phyloP scores from a whole-genome alignment of 2,329 filamentous ascomycete genomes.

The Dactylonectria macrodidyma region DNA sequence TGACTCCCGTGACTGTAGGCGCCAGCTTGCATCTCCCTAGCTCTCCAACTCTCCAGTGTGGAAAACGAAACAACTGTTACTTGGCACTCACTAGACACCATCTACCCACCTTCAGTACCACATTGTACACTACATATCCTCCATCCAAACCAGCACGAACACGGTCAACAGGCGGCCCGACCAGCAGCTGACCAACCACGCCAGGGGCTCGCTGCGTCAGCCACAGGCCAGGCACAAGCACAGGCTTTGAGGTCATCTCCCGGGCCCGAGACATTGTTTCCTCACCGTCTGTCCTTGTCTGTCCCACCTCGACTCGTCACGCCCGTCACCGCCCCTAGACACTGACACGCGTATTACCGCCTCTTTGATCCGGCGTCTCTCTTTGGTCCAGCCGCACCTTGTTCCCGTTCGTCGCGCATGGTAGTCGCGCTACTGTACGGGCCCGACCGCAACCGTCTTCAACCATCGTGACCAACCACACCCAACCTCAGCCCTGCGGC shows the following conservation, averaged over 20 bases:
- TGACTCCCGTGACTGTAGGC: not conserved
- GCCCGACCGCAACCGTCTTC: slow-evolving; percentile 14
- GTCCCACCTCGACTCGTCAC: no score
- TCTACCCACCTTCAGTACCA: not conserved
- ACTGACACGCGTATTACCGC: not conserved
- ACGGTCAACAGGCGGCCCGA: not conserved
- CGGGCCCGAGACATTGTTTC: slow-evolving; percentile 19
- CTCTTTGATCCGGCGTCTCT: no score
- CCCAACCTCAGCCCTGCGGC: slow-evolving; percentile 27
- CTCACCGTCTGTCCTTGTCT: slow-evolving; percentile 1
- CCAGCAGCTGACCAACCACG: not conserved
- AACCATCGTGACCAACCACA: slow-evolving; percentile 19
- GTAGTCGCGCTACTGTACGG: slow-evolving; percentile 16
- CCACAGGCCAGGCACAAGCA: slow-evolving; percentile 7
- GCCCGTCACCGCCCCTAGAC: slow-evolving; percentile 12
- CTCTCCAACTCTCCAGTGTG: not conserved
- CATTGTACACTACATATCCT: slow-evolving; percentile 2
- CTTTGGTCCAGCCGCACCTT: no score
- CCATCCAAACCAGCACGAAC: not conserved
- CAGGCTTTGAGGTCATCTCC: not conserved
- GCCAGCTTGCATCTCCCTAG: not conserved
- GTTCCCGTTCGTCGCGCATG: slow-evolving; percentile 5
- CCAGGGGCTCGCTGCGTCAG: not conserved
- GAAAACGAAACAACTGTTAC: not conserved
- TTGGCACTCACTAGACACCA: not conserved